Percentiles rank a stretch among this genome's conserved stretches.
Evolutionary conservation across 2,329 filamentous ascomycete species (phyloP).

Genomic region (Drechslerella stenobrocha): DNA sequence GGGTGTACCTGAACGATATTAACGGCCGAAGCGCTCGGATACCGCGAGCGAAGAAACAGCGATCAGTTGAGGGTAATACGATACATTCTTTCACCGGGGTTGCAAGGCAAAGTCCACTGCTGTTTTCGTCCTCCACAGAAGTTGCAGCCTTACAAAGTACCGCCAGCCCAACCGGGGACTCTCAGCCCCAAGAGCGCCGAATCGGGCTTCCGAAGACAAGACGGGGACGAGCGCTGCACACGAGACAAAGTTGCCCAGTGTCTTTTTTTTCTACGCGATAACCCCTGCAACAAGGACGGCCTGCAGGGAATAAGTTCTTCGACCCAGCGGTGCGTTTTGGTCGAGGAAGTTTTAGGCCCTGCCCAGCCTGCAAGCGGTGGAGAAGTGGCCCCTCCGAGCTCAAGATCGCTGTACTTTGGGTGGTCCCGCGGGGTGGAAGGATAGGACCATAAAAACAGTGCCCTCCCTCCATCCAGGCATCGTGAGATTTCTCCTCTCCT

Average conservation of each 20-base stretch:
- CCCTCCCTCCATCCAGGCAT: constrained; percentile 9
- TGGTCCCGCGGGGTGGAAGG: constrained; percentile 44
- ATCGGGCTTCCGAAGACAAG: constrained; percentile 5
- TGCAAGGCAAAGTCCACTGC: too few species aligned
- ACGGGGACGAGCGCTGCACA: neutral
- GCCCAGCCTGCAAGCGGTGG: constrained; percentile 7
- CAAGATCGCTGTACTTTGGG: constrained; percentile 24
- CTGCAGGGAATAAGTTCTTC: constrained; percentile 6
- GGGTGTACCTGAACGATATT: neutral
- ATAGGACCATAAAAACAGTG: constrained; percentile 43
- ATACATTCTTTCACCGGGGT: too few species aligned
- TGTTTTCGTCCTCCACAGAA: constrained; percentile 18
- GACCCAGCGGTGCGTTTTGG: constrained; percentile 1
- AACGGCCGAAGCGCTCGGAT: constrained; percentile 7
- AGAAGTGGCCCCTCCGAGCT: constrained; percentile 2
- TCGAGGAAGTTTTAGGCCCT: constrained; percentile 6
- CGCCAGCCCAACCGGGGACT: constrained; percentile 4
- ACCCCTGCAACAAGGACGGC: constrained; percentile 2
- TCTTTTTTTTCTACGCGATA: neutral
- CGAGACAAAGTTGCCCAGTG: neutral
- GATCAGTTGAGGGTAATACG: too few species aligned
- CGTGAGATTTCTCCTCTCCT: neutral
- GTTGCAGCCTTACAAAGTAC: constrained; percentile 33
- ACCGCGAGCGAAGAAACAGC: too few species aligned
- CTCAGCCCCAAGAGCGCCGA: constrained; percentile 36